Conservation (phyloP, 768 basidiomycete species). For the Dictyophora rubrovolvata region DNA sequence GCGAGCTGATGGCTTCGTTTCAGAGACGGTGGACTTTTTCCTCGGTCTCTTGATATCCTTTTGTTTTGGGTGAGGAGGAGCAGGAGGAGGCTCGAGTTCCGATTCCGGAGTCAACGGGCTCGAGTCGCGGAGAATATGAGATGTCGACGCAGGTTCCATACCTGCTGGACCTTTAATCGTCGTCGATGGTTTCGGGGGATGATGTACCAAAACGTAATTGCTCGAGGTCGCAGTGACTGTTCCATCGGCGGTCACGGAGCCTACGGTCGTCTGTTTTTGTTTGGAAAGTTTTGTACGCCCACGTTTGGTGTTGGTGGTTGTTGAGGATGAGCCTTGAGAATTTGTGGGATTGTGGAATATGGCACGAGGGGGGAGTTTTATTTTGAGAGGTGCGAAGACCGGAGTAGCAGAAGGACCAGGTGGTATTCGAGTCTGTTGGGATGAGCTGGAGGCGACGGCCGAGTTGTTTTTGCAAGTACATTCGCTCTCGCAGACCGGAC, state of each 20-base stretch:
- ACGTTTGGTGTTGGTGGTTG: conserved; percentile 12
- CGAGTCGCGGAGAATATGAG: background rate
- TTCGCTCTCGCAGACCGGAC: conserved; percentile 84
- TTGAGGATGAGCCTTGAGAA: conserved; percentile 31
- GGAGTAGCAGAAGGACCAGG: conserved; percentile 15
- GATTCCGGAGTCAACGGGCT: conserved; percentile 7
- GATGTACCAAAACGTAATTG: conserved; percentile 4
- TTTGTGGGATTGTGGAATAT: conserved; percentile 17
- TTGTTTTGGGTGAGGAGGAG: background rate
- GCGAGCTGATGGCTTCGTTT: background rate
- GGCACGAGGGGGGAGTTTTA: conserved; percentile 59
- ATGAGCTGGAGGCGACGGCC: conserved; percentile 18
- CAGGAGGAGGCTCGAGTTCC: background rate
- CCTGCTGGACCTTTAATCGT: background rate
- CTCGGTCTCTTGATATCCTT: background rate
- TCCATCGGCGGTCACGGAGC: conserved; percentile 23
- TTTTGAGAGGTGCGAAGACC: conserved; percentile 39
- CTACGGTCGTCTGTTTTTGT: conserved; percentile 29
- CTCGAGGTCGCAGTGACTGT: conserved; percentile 11
- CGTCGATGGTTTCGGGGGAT: background rate
- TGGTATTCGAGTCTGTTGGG: conserved; percentile 24
- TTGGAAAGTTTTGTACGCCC: conserved; percentile 17
- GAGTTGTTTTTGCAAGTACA: conserved; percentile 62
- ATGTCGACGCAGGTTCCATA: background rate
- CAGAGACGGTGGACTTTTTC: background rate